Evolutionary conservation across 2,329 filamentous ascomycete species (phyloP).

Genomic region (Calonectria hawksworthii): DNA sequence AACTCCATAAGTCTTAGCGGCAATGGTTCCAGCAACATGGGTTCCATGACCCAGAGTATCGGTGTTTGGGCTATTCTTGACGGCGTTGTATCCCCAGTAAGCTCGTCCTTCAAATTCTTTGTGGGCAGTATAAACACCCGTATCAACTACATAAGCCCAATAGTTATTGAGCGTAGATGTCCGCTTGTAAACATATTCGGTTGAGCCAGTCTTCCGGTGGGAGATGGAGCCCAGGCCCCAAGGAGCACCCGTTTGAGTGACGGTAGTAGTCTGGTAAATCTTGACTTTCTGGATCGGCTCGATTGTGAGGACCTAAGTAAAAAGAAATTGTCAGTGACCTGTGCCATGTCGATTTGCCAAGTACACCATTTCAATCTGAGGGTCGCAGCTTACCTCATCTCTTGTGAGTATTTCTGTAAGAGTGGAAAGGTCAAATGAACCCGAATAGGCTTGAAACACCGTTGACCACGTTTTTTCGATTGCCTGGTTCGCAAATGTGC

Average conservation of each 20-base stretch:
- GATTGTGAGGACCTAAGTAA: not conserved
- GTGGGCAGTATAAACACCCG: not conserved
- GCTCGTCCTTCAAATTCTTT: not conserved
- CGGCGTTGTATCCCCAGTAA: not conserved
- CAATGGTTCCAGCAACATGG: not conserved
- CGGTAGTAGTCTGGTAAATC: not conserved
- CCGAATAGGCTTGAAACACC: not conserved
- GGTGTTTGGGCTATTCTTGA: not conserved
- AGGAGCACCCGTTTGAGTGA: not conserved
- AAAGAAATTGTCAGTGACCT: not conserved
- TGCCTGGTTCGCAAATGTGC: not conserved
- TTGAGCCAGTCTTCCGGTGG: not conserved
- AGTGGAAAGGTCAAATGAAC: not conserved
- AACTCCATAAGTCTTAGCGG: not conserved
- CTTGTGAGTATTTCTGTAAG: not conserved
- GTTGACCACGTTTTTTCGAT: slow-evolving; percentile 2
- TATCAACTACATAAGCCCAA: not conserved
- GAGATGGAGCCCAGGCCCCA: not conserved
- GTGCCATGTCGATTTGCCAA: not conserved
- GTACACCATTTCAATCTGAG: too few relatives aligned
- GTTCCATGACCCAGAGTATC: not conserved
- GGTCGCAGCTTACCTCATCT: not conserved
- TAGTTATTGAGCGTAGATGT: not conserved
- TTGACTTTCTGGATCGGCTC: not conserved
- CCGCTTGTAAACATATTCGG: not conserved